A percentile compares a stretch with the other conserved stretches of the same genome.
These are phyloP conservation scores for Tetracentron sinense DNA, from an alignment of 164 flowering plant genomes.

Conservation along the genomic window DNA sequence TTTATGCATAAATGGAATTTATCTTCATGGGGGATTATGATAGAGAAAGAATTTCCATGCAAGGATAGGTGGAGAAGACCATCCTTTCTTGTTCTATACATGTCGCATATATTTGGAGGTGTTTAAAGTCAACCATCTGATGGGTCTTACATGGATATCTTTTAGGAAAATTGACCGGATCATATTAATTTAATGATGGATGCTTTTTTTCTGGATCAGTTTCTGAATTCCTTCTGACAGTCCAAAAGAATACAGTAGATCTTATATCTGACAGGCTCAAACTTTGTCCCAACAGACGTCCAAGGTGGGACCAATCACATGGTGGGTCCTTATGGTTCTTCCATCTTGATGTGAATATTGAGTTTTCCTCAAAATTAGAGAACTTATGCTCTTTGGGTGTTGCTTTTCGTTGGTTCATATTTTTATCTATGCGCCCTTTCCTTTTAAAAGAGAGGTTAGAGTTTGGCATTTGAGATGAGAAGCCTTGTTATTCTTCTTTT, in stretches of 20 bases:
- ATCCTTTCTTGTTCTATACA: no score
- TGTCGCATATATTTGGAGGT: background rate
- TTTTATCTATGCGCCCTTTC: background rate
- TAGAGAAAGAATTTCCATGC: no score
- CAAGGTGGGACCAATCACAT: no score
- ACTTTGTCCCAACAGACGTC: background rate
- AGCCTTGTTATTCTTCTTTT: background rate
- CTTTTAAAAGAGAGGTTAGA: no score
- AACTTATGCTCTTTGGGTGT: background rate
- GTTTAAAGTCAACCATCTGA: background rate
- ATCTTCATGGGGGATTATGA: no score
- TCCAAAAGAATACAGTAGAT: background rate
- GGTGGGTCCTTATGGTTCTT: background rate
- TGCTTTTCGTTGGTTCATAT: background rate
- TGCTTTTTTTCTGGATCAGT: background rate
- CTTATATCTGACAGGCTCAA: background rate
- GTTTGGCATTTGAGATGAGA: background rate
- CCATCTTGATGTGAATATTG: background rate
- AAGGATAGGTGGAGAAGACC: no score
- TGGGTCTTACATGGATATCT: background rate
- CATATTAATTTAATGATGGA: background rate
- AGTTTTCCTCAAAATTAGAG: background rate
- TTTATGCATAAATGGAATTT: no score
- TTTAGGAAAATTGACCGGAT: background rate
- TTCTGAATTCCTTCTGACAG: background rate